These are phyloP conservation scores for Leccinum pallidistipes DNA, from an alignment of 1,284 basidiomycete genomes.

Conservation along the genomic window DNA sequence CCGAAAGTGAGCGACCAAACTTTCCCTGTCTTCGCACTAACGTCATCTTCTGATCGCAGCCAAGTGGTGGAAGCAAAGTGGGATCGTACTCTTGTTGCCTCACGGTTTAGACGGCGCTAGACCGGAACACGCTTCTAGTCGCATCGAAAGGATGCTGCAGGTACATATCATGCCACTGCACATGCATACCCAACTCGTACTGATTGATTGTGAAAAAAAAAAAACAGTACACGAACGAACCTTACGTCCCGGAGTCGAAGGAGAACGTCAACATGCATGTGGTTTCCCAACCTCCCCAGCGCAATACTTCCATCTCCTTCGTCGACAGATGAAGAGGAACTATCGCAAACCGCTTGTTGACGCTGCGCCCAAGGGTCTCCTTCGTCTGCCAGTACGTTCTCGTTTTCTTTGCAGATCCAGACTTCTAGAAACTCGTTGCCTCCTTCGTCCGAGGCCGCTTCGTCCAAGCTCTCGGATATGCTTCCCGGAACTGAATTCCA, in stretches of 20 bases:
- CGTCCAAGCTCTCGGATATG: constrained; percentile 69
- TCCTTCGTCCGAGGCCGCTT: constrained; percentile 56
- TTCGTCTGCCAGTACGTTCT: constrained; percentile 70
- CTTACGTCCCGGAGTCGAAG: constrained; percentile 42
- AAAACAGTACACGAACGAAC: constrained; percentile 68
- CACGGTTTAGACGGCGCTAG: constrained; percentile 89
- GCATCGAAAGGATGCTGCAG: constrained; percentile 86
- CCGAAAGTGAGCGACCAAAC: constrained; percentile 61
- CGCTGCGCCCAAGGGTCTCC: constrained; percentile 79
- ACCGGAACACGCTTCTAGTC: constrained; percentile 86
- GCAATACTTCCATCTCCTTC: constrained; percentile 86
- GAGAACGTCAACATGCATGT: constrained; percentile 78
- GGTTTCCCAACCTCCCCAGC: constrained; percentile 82
- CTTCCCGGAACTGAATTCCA: constrained; percentile 64
- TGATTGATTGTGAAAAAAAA: neutral
- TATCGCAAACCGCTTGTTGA: constrained; percentile 85
- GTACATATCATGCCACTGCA: constrained; percentile 35
- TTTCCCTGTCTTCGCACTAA: neutral
- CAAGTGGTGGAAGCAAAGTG: constrained; percentile 94
- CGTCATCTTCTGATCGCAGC: constrained; percentile 44
- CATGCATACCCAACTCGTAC: neutral
- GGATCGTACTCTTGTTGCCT: constrained; percentile 81
- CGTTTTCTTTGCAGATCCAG: neutral
- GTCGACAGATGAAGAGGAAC: constrained; percentile 81
- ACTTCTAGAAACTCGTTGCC: neutral